Base-by-base conservation (phyloP, 2,329 filamentous ascomycete genomes). In the Hymenoscyphus infarciens region DNA sequence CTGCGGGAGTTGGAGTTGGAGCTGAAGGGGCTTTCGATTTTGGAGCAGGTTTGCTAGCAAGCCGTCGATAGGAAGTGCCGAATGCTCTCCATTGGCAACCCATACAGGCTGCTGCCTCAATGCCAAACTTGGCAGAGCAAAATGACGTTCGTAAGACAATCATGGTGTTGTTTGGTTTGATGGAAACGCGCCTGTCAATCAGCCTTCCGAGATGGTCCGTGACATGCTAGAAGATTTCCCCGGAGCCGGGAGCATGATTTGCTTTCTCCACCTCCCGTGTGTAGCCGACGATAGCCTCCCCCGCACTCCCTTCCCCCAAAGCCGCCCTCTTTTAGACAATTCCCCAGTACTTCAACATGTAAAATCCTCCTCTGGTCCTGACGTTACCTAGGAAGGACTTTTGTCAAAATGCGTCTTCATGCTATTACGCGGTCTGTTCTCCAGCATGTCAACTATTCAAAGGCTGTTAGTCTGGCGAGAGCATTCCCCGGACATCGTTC, bases 1-100 rank as follows among this genome's bases (percentile, higher is more conserved):
- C 31, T 7, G 53, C 61, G 42, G 53, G 54, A 62, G 19, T 67
- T 66, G 60, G 16, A 22, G 16, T 22, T 22, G 38, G 42, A 8
- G 16, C 29, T 11, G 62, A 55, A 27, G 60, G 27, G 35, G 57
- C 8, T 59, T 59, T 27, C 31, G 42, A 65, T 15, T 49, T 29
- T 25, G 56, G 31, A 55, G 22, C 29, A 54, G 68, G 61, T 64
- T 74, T 72, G 63, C 72, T 71, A 60, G 73, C 72, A 5, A 76
- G 67, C 55, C 66, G 70, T 33, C 74, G 72, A 63, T 79, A 76
- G 1, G 83, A 80, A 19, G 77, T 76, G 68, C 77, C 77, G 67
- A 86, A 81, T 31, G 76, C 73, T 60, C 81, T 80, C 74, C 80
- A 81, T 77, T 82, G 81, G 74, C 83, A 85, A 58, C 79, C 64